These are phyloP conservation scores for Juglanconis sp. DNA, from an alignment of 2,329 filamentous ascomycete genomes.

Conservation along the genomic window DNA sequence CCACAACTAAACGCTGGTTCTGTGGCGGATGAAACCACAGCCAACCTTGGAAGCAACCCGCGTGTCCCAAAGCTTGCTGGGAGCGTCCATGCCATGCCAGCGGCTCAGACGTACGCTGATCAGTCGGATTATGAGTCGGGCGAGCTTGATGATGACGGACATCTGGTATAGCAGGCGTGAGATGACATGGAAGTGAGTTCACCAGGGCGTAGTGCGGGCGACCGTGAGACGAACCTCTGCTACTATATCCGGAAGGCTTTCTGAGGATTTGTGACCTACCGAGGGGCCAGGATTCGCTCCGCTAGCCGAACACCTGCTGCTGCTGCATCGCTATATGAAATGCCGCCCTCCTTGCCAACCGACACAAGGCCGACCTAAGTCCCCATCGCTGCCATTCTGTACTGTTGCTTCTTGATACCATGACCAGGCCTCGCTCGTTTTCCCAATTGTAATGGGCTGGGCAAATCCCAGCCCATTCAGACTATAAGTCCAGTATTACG, in stretches of 20 bases:
- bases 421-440: slow-evolving; percentile 8
- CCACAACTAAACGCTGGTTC: background rate
- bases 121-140: background rate
- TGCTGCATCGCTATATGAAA: background rate
- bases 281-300: too few species aligned
- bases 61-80: background rate
- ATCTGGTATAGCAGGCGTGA: too few species aligned
- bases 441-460: background rate
- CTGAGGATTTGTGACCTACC: too few species aligned
- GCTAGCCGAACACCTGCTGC: too few species aligned
- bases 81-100: background rate
- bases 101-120: background rate
- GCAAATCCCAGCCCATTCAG: too few species aligned
- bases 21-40: slow-evolving; percentile 2
- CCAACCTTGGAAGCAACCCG: background rate
- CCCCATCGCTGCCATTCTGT: background rate
- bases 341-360: background rate
- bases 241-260: too few species aligned
- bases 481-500: too few species aligned
- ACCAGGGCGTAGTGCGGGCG: too few species aligned
- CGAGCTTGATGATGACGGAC: too few species aligned
- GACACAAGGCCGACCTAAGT: background rate
- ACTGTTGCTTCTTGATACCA: background rate
- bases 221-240: too few species aligned
- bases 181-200: too few species aligned